Evolutionary conservation across 208 protist genomes (phyloP).

Genomic region (Herpetomonas muscarum): DNA sequence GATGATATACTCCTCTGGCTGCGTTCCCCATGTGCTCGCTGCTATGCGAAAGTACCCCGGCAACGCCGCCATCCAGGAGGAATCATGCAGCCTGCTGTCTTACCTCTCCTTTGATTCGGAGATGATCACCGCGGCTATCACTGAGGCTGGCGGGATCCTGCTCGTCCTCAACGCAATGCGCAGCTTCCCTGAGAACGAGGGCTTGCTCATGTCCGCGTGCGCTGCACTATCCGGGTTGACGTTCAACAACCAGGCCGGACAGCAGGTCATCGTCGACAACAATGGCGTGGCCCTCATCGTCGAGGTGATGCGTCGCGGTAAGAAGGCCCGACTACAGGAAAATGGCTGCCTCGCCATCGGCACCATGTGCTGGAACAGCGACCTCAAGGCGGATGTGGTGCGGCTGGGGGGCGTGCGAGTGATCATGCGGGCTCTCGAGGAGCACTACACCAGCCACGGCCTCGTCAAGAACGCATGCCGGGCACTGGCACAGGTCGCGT

Average conservation of each 20-base stretch:
- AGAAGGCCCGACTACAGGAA: conserved; percentile 78
- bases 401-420: conserved; percentile 67
- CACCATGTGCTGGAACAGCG: conserved; percentile 91
- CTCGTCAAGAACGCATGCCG: conserved; percentile 89
- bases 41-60: conserved; percentile 57
- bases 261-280: conserved; percentile 75
- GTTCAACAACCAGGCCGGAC: conserved; percentile 81
- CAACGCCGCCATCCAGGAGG: conserved; percentile 75
- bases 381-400: conserved; percentile 87
- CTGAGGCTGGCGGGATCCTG: conserved; percentile 58
- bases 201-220: conserved; percentile 76
- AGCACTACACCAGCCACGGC: conserved; percentile 75
- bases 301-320: conserved; percentile 74
- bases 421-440: conserved; percentile 78
- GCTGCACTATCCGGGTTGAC: conserved; percentile 83
- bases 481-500: conserved; percentile 85
- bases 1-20: conserved; percentile 71
- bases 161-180: conserved; percentile 82
- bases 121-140: conserved; percentile 80
- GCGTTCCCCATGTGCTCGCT: conserved; percentile 70
- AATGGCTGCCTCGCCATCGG: conserved; percentile 86
- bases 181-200: conserved; percentile 73
- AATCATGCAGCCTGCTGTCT: conserved; percentile 79
- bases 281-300: conserved; percentile 74
- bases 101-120: conserved; percentile 92